Percentiles rank a stretch among this genome's conserved stretches.
These are phyloP conservation scores for Talaromyces proteolyticus DNA, from an alignment of 495 filamentous ascomycete species.

Conservation along the genomic window DNA sequence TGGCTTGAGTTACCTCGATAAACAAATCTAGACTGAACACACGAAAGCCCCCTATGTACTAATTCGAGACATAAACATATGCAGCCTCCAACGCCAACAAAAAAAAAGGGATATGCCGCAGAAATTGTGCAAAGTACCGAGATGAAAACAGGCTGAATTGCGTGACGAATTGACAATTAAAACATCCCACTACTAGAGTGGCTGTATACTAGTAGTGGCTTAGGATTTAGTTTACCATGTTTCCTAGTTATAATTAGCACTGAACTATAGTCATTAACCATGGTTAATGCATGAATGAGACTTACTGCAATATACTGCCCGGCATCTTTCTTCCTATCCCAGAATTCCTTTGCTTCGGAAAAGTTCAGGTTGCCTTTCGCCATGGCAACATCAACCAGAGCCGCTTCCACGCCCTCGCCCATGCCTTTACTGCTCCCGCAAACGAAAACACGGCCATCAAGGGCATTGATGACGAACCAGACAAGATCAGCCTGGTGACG, in stretches of 20 bases:
- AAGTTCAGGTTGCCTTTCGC: conserved; percentile 68
- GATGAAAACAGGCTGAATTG: no score
- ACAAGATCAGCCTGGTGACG: conserved; percentile 85
- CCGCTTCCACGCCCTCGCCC: conserved; percentile 91
- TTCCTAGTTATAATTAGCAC: conserved; percentile 10
- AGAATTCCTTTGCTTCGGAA: conserved; percentile 71
- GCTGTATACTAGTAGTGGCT: neutral
- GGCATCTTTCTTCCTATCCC: conserved; percentile 74
- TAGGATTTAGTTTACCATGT: conserved; percentile 13
- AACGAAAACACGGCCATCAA: conserved; percentile 92
- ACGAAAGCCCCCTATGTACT: no score
- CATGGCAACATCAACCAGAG: conserved; percentile 75
- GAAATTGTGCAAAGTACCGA: no score
- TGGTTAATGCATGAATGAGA: no score
- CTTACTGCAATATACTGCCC: conserved; percentile 86
- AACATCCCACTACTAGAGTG: no score
- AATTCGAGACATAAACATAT: no score
- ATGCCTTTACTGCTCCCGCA: conserved; percentile 93
- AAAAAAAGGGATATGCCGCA: no score
- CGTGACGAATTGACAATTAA: no score
- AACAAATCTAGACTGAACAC: no score
- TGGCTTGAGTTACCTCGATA: no score
- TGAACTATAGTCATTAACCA: no score
- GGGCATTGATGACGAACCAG: conserved; percentile 90
- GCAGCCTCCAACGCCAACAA: no score